Evolutionary conservation across 2,329 filamentous ascomycete genomes (phyloP).

Genomic region (Neospermospora avenae): DNA sequence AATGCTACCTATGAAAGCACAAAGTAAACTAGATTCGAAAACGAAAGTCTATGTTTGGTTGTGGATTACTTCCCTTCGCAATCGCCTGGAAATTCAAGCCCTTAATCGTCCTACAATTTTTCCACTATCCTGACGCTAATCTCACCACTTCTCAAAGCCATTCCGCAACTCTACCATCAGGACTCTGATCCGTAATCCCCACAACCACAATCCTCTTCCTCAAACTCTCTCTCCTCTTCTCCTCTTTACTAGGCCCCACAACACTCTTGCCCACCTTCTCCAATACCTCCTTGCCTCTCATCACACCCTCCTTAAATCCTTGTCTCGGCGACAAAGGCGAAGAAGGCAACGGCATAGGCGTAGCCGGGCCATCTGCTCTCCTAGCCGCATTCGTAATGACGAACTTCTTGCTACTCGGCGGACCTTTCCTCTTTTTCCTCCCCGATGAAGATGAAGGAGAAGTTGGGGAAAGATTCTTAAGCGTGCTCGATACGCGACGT

Average conservation of each 20-base stretch:
- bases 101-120: not conserved
- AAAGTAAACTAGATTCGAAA: too few species aligned
- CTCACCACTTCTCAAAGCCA: conserved; percentile 19
- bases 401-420: conserved; percentile 2
- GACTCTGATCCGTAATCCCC: conserved; percentile 26
- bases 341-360: conserved; percentile 10
- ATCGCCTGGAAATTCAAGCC: not conserved
- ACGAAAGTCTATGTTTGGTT: not conserved
- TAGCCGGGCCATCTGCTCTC: conserved; percentile 20
- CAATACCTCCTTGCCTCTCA: conserved; percentile 20
- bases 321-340: not conserved
- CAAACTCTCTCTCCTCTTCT: conserved; percentile 26
- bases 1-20: too few species aligned
- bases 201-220: conserved; percentile 29
- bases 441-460: not conserved
- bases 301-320: conserved; percentile 16
- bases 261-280: conserved; percentile 23
- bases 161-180: conserved; percentile 21
- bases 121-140: not conserved
- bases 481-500: conserved; percentile 14
- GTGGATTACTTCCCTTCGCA: not conserved
- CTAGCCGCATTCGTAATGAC: conserved; percentile 16
- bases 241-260: conserved; percentile 10
- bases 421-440: not conserved
- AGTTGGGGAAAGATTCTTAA: conserved; percentile 16